Conservation (phyloP, 331 rosid species). For the Erythrophleum ivorense region DNA sequence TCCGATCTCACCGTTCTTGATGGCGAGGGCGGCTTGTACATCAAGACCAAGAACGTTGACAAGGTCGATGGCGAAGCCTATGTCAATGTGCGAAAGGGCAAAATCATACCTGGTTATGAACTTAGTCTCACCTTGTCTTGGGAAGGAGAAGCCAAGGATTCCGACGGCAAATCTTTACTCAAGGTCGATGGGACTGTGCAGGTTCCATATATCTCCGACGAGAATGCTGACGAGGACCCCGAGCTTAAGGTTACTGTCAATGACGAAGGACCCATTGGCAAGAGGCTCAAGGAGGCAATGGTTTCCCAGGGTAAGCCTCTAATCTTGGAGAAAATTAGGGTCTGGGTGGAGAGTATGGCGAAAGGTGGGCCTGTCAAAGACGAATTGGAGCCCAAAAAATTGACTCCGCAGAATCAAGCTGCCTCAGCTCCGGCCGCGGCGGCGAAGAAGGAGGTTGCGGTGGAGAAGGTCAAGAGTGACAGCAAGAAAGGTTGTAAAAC, state of each 20-base stretch:
- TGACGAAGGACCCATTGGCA: slow-evolving; percentile 84
- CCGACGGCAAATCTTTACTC: slow-evolving; percentile 58
- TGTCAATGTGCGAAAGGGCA: slow-evolving; percentile 88
- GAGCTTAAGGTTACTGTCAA: slow-evolving; percentile 71
- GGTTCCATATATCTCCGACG: slow-evolving; percentile 90
- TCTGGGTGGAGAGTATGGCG: slow-evolving; percentile 78
- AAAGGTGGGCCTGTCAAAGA: slow-evolving; percentile 92
- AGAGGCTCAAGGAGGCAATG: slow-evolving; percentile 86
- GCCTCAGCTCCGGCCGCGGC: not conserved
- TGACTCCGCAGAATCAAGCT: slow-evolving; percentile 43
- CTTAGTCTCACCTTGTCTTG: slow-evolving; percentile 65
- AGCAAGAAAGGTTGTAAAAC: slow-evolving; percentile 65
- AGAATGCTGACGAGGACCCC: slow-evolving; percentile 96
- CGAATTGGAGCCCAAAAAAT: slow-evolving; percentile 66
- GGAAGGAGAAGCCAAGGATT: slow-evolving; percentile 87
- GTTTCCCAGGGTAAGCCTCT: slow-evolving; percentile 69
- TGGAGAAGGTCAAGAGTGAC: slow-evolving; percentile 5
- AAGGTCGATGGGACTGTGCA: slow-evolving; percentile 82
- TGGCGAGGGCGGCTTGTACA: slow-evolving; percentile 70
- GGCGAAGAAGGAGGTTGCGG: slow-evolving; percentile 31
- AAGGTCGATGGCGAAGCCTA: slow-evolving; percentile 91
- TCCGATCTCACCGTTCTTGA: slow-evolving; percentile 61
- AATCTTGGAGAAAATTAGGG: slow-evolving; percentile 78
- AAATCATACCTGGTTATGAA: slow-evolving; percentile 94
- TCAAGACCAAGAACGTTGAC: slow-evolving; percentile 61